Conservation (phyloP, 768 basidiomycete species). For the Leccinellum albellum region DNA sequence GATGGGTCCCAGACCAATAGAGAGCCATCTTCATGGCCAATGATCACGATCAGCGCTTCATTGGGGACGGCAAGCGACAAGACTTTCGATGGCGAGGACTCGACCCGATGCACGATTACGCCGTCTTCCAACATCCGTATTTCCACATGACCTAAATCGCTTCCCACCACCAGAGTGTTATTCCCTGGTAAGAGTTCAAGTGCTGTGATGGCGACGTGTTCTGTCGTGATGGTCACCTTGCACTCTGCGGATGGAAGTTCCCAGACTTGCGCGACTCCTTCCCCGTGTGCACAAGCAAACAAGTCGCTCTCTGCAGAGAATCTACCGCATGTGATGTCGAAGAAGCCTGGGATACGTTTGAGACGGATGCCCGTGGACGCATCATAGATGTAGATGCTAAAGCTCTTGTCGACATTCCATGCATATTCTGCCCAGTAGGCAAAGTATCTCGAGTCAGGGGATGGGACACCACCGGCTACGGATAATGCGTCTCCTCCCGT, state of each 20-base stretch:
- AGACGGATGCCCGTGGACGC: constrained; percentile 13
- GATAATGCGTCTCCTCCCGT: constrained; percentile 7
- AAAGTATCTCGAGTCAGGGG: constrained; percentile 16
- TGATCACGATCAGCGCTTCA: constrained; percentile 7
- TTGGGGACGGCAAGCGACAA: constrained; percentile 8
- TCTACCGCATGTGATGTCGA: constrained; percentile 7
- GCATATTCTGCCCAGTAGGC: constrained; percentile 17
- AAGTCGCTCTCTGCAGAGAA: constrained; percentile 14
- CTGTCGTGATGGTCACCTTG: constrained; percentile 9
- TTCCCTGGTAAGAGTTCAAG: constrained; percentile 13
- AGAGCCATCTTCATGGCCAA: constrained; percentile 15
- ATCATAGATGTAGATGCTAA: constrained; percentile 18
- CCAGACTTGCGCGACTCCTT: constrained; percentile 18
- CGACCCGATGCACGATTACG: constrained; percentile 2
- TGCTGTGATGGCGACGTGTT: constrained; percentile 8
- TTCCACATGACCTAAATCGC: constrained; percentile 10
- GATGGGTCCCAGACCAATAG: constrained; percentile 17
- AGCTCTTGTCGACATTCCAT: constrained; percentile 14
- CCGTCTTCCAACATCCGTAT: constrained; percentile 15
- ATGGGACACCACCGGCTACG: constrained; percentile 3
- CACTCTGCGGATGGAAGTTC: constrained; percentile 9
- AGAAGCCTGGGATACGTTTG: constrained; percentile 12
- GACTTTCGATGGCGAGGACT: constrained; percentile 7
- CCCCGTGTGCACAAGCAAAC: constrained; percentile 15
- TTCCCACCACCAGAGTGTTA: constrained; percentile 7